phyloP scores from a whole-genome alignment of 768 basidiomycete species.

The Suillus subalutaceus region DNA sequence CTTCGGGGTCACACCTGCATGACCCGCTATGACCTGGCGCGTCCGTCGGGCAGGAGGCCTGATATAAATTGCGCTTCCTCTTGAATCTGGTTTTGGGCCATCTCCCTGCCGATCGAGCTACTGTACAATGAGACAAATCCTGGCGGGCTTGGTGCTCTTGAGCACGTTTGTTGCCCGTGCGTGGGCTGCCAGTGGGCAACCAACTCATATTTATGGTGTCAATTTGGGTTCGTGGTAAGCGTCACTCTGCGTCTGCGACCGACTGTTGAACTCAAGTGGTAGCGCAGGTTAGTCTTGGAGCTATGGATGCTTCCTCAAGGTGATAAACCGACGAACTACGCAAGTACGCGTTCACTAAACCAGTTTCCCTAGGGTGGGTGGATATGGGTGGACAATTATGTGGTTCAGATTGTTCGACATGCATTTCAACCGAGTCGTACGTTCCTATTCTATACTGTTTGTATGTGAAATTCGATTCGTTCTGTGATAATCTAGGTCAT shows the following conservation, averaged over 20 bases:
- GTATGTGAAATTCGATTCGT: neutral
- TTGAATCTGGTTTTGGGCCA: neutral
- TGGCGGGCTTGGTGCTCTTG: slow-evolving; percentile 18
- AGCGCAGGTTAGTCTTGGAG: slow-evolving; percentile 70
- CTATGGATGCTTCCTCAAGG: slow-evolving; percentile 83
- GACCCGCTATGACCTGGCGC: neutral
- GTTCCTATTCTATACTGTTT: neutral
- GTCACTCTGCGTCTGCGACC: neutral
- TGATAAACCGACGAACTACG: slow-evolving; percentile 20
- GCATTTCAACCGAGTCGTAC: slow-evolving; percentile 72
- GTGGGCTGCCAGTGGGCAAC: slow-evolving; percentile 19
- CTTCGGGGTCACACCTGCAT: neutral
- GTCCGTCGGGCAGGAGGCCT: neutral
- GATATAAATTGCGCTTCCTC: neutral
- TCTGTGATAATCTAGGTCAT: slow-evolving; percentile 42
- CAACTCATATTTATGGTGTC: slow-evolving; percentile 65
- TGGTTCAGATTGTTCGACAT: slow-evolving; percentile 52
- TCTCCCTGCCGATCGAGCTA: neutral
- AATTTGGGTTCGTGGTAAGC: slow-evolving; percentile 68
- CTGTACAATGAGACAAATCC: slow-evolving; percentile 22
- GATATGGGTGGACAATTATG: slow-evolving; percentile 74
- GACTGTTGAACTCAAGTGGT: slow-evolving; percentile 10
- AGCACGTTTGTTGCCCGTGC: slow-evolving; percentile 20
- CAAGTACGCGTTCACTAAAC: neutral
- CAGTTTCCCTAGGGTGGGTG: slow-evolving; percentile 55